phyloP scores from a whole-genome alignment of 1,284 basidiomycete species.

The Schizophyllum commune region DNA sequence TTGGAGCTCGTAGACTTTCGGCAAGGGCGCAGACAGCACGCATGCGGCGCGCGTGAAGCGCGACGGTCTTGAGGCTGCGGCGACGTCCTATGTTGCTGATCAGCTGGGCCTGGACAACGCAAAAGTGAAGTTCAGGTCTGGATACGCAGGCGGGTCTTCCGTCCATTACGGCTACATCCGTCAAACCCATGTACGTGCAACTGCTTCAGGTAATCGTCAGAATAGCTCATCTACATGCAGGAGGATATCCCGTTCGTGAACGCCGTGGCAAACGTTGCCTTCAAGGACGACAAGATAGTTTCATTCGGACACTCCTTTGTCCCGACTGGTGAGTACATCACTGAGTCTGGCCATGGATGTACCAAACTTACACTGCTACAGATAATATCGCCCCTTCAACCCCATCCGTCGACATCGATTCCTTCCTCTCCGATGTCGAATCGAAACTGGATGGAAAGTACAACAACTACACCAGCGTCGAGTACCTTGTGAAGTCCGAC shows the following conservation, averaged over 20 bases:
- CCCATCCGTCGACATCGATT: constrained; percentile 22
- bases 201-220: neutral
- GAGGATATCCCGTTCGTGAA: constrained; percentile 30
- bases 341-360: neutral
- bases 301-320: constrained; percentile 26
- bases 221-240: constrained; percentile 12
- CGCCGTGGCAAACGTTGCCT: constrained; percentile 30
- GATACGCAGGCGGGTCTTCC: constrained; percentile 13
- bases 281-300: constrained; percentile 22
- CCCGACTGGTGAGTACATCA: constrained; percentile 12
- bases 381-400: constrained; percentile 27
- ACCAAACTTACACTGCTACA: constrained; percentile 6
- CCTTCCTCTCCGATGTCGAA: constrained; percentile 32
- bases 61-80: constrained; percentile 14
- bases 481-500: constrained; percentile 38
- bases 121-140: constrained; percentile 17
- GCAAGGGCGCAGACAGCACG: constrained; percentile 20
- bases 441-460: constrained; percentile 29
- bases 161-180: constrained; percentile 22
- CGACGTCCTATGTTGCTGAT: constrained; percentile 15
- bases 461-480: constrained; percentile 33
- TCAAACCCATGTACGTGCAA: constrained; percentile 21
- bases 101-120: constrained; percentile 14
- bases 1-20: constrained; percentile 20
- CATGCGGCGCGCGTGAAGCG: constrained; percentile 15